Evolutionary conservation across 1,284 basidiomycete species (phyloP).

Genomic region (Thecaphora frezii): DNA sequence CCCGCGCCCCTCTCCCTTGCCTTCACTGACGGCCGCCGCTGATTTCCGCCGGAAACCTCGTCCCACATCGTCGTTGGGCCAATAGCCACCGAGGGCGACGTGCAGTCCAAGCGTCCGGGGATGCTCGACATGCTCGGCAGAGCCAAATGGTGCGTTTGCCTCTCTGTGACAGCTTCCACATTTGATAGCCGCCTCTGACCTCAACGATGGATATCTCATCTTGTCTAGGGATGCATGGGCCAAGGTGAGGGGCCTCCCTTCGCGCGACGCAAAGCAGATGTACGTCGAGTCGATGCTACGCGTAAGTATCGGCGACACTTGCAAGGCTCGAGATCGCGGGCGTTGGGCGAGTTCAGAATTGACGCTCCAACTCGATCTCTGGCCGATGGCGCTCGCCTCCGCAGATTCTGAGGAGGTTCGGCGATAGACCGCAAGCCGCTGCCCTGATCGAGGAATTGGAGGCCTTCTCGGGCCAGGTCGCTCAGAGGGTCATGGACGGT

Average conservation of each 20-base stretch:
- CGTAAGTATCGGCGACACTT: too few species aligned
- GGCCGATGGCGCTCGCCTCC: not conserved
- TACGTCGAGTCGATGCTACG: constrained; percentile 86
- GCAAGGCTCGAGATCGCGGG: too few species aligned
- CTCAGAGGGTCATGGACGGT: constrained; percentile 66
- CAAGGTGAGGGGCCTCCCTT: constrained; percentile 78
- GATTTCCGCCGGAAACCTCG: too few species aligned
- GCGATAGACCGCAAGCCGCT: constrained; percentile 75
- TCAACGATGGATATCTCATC: too few species aligned
- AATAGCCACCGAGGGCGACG: constrained; percentile 83
- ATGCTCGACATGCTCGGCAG: constrained; percentile 89
- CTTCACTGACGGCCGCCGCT: not conserved
- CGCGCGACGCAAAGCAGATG: constrained; percentile 80
- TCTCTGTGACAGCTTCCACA: not conserved
- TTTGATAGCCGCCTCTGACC: too few species aligned
- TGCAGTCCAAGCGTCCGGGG: constrained; percentile 75
- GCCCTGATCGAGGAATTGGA: constrained; percentile 81
- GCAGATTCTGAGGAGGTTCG: constrained; percentile 78
- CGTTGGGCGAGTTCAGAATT: too few species aligned
- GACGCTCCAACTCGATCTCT: too few species aligned
- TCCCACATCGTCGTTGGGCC: not conserved
- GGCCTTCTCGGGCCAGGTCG: constrained; percentile 72
- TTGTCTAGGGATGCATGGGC: constrained; percentile 91
- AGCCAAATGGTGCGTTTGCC: constrained; percentile 77
- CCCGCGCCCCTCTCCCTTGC: not conserved